Conservation (phyloP, 2,329 filamentous ascomycete species). For the Nothopassalora personata region DNA sequence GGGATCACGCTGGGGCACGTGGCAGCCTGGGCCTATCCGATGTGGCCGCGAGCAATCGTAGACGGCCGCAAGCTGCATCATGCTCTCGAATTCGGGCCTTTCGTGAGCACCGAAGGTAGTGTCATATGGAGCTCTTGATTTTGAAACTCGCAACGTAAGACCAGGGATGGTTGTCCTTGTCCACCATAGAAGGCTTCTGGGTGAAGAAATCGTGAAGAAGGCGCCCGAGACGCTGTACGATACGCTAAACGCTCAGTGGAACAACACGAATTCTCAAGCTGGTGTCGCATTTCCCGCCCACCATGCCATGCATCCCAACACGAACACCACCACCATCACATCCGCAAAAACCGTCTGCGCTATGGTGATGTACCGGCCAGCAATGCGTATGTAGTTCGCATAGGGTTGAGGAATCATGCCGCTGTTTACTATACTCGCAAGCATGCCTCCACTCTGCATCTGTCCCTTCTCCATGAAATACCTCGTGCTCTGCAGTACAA, state of each 20-base stretch:
- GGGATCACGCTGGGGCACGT: no score
- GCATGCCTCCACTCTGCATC: slow-evolving; percentile 54
- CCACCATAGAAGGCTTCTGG: background rate
- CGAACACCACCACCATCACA: slow-evolving; percentile 71
- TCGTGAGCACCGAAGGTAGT: no score
- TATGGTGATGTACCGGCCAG: slow-evolving; percentile 63
- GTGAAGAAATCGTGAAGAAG: background rate
- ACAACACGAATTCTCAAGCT: slow-evolving; percentile 4
- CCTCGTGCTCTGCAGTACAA: slow-evolving; percentile 64
- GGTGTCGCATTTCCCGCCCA: slow-evolving; percentile 34
- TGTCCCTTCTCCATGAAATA: slow-evolving; percentile 63
- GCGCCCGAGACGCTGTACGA: background rate
- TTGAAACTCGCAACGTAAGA: no score
- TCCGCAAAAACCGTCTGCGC: slow-evolving; percentile 67
- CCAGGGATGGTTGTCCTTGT: no score
- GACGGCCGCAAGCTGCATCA: no score
- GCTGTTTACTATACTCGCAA: slow-evolving; percentile 56
- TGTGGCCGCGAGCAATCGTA: background rate
- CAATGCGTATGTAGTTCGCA: slow-evolving; percentile 56
- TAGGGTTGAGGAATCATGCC: slow-evolving; percentile 60
- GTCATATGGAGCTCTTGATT: no score
- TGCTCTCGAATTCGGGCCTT: no score
- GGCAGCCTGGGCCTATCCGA: background rate
- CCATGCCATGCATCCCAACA: slow-evolving; percentile 57
- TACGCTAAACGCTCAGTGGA: background rate